phyloP scores from a whole-genome alignment of 352 stramenopile genomes.

The Phytophthora palmivora region DNA sequence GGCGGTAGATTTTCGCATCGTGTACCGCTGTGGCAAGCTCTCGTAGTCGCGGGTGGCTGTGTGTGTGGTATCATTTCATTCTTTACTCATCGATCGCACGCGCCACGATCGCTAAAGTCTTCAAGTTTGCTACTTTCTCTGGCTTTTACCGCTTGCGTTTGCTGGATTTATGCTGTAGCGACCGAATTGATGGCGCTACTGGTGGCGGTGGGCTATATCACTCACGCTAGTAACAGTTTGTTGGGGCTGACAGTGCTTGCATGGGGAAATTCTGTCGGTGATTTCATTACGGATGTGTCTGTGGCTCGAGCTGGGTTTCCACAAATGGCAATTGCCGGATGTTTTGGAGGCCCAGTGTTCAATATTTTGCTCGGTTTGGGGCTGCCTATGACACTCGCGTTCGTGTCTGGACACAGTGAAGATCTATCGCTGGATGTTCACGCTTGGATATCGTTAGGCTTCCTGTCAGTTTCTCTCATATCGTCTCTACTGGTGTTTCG shows the following conservation, averaged over 20 bases:
- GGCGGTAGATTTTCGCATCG: constrained; percentile 24
- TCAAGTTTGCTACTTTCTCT: constrained; percentile 70
- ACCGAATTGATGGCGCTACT: constrained; percentile 88
- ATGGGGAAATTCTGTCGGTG: constrained; percentile 87
- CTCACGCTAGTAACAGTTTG: constrained; percentile 76
- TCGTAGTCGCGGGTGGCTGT: constrained; percentile 30
- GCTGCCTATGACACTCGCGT: constrained; percentile 72
- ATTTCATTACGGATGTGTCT: constrained; percentile 86
- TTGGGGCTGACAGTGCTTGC: constrained; percentile 82
- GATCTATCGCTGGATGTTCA: constrained; percentile 68
- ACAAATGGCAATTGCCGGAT: constrained; percentile 88
- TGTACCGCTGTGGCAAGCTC: constrained; percentile 55
- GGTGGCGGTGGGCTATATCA: constrained; percentile 77
- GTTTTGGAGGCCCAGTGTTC: constrained; percentile 85
- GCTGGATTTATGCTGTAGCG: constrained; percentile 93
- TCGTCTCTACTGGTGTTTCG: constrained; percentile 65
- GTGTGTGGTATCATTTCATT: constrained; percentile 77
- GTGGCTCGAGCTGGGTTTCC: constrained; percentile 81
- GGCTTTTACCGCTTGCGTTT: constrained; percentile 85
- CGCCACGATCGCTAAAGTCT: constrained; percentile 53
- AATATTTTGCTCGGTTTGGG: constrained; percentile 85
- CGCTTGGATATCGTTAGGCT: constrained; percentile 74
- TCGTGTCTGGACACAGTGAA: constrained; percentile 49
- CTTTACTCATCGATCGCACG: constrained; percentile 66
- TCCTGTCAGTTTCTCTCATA: constrained; percentile 66